These are phyloP conservation scores for Russula brevipes DNA, from an alignment of 768 basidiomycete genomes.

Conservation along the genomic window DNA sequence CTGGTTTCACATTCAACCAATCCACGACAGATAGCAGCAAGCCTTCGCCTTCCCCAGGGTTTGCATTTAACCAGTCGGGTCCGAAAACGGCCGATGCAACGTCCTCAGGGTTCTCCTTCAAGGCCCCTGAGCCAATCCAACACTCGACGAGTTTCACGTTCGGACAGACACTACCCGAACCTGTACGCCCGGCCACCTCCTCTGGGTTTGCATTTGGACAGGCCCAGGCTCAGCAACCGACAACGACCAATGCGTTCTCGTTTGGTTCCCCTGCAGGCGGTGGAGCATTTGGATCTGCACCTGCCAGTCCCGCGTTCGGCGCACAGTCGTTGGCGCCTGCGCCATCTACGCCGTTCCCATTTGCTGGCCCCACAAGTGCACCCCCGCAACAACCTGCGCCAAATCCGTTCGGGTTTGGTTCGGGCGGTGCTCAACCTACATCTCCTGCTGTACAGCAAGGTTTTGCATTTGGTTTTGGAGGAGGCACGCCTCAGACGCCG, in stretches of 20 bases:
- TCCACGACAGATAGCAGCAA: constrained; percentile 5
- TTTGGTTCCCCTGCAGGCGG: constrained; percentile 28
- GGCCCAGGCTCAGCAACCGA: constrained; percentile 32
- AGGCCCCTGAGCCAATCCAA: constrained; percentile 21
- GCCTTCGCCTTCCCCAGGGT: constrained; percentile 18
- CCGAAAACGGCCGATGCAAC: constrained; percentile 22
- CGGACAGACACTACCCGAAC: constrained; percentile 33
- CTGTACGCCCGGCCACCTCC: constrained; percentile 31
- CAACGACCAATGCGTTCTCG: constrained; percentile 25
- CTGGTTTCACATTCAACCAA: constrained; percentile 16
- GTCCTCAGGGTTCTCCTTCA: constrained; percentile 20
- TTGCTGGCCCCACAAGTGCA: constrained; percentile 31
- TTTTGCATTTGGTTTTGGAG: constrained; percentile 28
- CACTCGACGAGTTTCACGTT: constrained; percentile 26
- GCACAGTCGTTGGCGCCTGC: constrained; percentile 18
- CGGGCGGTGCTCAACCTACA: constrained; percentile 30
- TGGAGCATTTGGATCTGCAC: constrained; percentile 29
- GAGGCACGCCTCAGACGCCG: constrained; percentile 24
- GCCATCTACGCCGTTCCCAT: constrained; percentile 24
- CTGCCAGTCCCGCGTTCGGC: constrained; percentile 24
- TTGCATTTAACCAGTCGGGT: constrained; percentile 14
- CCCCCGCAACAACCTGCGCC: constrained; percentile 31
- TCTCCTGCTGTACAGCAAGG: constrained; percentile 31
- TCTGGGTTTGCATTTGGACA: constrained; percentile 28
- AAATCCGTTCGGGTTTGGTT: constrained; percentile 32